Base-by-base conservation (phyloP, 1,139 yeast genomes). In the Diutina pseudorugosa region DNA sequence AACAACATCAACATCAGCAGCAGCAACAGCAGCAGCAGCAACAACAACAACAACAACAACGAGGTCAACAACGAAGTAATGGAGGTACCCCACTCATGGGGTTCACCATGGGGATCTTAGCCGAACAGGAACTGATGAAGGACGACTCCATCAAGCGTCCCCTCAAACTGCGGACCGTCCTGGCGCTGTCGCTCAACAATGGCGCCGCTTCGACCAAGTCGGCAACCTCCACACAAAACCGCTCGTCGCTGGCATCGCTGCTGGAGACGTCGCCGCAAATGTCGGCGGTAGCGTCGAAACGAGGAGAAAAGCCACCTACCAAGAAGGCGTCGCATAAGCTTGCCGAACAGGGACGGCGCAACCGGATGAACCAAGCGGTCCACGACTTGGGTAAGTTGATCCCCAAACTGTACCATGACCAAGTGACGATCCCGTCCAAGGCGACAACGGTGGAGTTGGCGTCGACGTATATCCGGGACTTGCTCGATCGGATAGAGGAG, bases 381-480 rank as follows among this genome's bases (percentile, higher is more conserved):
- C 80, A 80, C 51, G 95, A 88, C 51, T 70, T 93, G 54, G 84
- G 85, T 2, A 62, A 72, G 11, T 68, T 89, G 57, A 76, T 93
- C 23, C 95, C 95, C 0, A 79, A 82, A 16, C 64, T 67, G 20
- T 70, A 83, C 60, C 85, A 80, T 57, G 79, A 76, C 51, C 77
- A 79, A 42, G 81, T 82, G 1, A 56, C 73, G 30, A 83, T 79
- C 52, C 95, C 89, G 25, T 86, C 87, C 23, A 93, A 93, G 64
- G 98, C 98, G 1, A 89, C 95, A 2, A 93, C 97, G 0, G 96
- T 93, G 5, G 98, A 93, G 64, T 72, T 89, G 63, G 96, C 96
- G 0, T 82, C 88, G 44, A 70, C 72, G 50, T 87, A 83, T 61
- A 88, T 90, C 52, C 68, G 75, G 53, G 73, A 74, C 47, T 69